Evolutionary conservation across 805 yeast genomes (phyloP), one percentile per base, ranked within the genome.

Genomic region (Candida sonorensis): DNA sequence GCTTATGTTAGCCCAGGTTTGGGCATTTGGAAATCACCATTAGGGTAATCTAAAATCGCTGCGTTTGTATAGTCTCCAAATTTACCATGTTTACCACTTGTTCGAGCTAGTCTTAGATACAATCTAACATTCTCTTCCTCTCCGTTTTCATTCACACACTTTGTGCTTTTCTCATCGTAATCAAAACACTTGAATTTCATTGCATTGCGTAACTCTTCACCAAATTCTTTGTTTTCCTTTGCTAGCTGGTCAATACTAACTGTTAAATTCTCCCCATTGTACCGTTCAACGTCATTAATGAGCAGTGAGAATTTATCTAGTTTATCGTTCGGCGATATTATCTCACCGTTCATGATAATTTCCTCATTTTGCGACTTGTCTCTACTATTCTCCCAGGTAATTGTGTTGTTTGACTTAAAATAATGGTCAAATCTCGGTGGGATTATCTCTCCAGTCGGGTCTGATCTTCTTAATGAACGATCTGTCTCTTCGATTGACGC

Each of bases 401-500:
- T 35, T 8, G 58, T 35, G 4, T 63, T 64, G 6, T 60, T 46
- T 1, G 44, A 30, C 4, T 30, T 30, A 27, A 61, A 46, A 41
- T 48, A 62, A 0, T 62, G 63, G 1, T 48, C 38, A 27, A 76
- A 61, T 3, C 32, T 34, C 0, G 86, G 86, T 5, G 85, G 82
- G 11, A 58, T 42, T 17, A 68, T 48, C 24, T 48, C 54, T 0
- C 75, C 76, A 27, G 74, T 69, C 0, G 94, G 88, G 45, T 83
- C 95, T 13, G 81, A 81, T 43, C 97, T 64, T 35, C 75, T 53
- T 27, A 88, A 54, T 3, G 83, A 68, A 4, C 66, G 59, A 17
- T 70, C 70, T 0, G 95, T 84, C 50, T 90, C 96, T 2, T 83
- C 76, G 35, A 90, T 75, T 10, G 95, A 77, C 2, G 94, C 97